Base-by-base conservation (phyloP, 805 yeast genomes). In the Barnettozyma sp. region DNA sequence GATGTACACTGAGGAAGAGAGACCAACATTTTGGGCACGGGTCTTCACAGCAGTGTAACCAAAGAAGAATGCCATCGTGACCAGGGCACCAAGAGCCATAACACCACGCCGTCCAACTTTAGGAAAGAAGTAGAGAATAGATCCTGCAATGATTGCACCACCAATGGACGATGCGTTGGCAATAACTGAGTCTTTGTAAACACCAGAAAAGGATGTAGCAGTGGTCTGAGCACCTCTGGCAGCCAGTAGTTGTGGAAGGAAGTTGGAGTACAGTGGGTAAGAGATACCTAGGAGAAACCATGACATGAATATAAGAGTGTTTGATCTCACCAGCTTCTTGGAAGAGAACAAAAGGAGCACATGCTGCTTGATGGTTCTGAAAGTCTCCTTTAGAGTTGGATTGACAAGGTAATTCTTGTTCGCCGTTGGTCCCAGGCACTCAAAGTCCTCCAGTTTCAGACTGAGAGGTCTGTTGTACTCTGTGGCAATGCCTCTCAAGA, bases 11-110 rank as follows among this genome's bases (percentile, higher is more conserved):
- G 28, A 17, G n/a, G 36, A 25, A 9, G 64, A 57, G 30, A 67
- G 57, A 6, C 63, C 71, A 39, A 77, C 73, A 46, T 73, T 73
- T 56, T 68, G 68, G 7, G 18, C 60, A 30, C 71, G 59, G 1
- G 76, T 66, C 46, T 67, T 67, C n/a, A 77, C 77, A 3, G 78
- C 71, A 12, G 84, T 78, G 39, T 78, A 76, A 21, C 76, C 76
- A 48, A 76, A 76, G 45, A 78, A 56, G 34, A 78, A 63, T 2
- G 73, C 70, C 58, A 78, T 78, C 1, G 77, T 63, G 21, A 70
- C 44, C 4, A 76, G 26, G 7, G 75, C 68, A 20, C 82, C 76
- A 24, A 62, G 50, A 1, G 60, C 61, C 66, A 77, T 63, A 1
- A 78, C 70, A 7, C 81, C 81, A 47, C 73, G 68, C 49, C 82